Conservation (phyloP, 1,284 basidiomycete genomes). For the Ganoderma lucidum region DNA sequence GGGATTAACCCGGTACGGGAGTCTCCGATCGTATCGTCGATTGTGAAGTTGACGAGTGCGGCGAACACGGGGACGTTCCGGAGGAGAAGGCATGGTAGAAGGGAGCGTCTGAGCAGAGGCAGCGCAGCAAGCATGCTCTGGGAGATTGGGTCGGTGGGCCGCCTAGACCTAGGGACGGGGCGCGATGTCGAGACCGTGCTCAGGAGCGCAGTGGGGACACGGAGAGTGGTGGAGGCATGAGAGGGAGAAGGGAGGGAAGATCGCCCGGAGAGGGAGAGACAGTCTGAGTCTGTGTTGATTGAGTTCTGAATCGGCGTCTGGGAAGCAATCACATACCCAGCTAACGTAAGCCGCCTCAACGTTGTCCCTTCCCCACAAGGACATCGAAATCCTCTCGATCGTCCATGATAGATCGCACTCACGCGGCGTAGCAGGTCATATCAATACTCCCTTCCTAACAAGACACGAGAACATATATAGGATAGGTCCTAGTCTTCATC, state of each 20-base stretch:
- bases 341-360: neutral
- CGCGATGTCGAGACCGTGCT: constrained; percentile 1
- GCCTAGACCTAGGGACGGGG: constrained; percentile 4
- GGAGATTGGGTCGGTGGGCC: neutral
- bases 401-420: constrained; percentile 4
- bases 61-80: neutral
- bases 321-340: neutral
- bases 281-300: constrained; percentile 1
- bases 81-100: neutral
- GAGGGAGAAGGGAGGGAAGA: neutral
- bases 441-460: neutral
- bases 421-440: neutral
- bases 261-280: neutral
- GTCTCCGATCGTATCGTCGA: constrained; percentile 26
- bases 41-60: constrained; percentile 19
- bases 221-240: constrained; percentile 2
- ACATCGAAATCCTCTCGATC: neutral
- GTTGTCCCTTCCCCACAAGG: neutral
- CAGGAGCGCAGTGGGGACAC: constrained; percentile 2
- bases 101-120: neutral
- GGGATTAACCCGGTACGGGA: constrained; percentile 5
- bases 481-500: neutral
- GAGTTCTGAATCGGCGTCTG: neutral
- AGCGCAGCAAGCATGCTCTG: constrained; percentile 13
- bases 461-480: neutral